Evolutionary conservation across 2,329 filamentous ascomycete genomes (phyloP).

Genomic region (Torrubiella hemipterigena): DNA sequence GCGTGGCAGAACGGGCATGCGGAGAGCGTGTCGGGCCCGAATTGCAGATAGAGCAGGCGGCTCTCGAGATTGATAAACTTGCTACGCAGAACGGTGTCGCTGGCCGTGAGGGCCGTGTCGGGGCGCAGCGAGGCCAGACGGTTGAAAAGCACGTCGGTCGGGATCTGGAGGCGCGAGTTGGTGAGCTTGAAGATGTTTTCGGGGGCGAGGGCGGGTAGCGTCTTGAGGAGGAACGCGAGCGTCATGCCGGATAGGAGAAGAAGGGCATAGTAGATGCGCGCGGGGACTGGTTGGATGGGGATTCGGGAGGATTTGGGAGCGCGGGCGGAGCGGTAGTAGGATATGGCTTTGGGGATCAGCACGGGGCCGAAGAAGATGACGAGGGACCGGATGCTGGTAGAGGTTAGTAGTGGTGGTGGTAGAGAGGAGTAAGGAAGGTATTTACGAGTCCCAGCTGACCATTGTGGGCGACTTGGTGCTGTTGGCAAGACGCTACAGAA

Average conservation of each 20-base stretch:
- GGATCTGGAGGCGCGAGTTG: constrained; percentile 70
- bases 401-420: constrained; percentile 4
- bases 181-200: constrained; percentile 75
- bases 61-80: constrained; percentile 62
- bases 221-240: constrained; percentile 38
- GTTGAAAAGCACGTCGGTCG: constrained; percentile 73
- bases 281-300: constrained; percentile 43
- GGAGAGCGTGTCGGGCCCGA: constrained; percentile 61
- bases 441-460: constrained; percentile 11
- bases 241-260: constrained; percentile 42
- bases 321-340: constrained; percentile 48
- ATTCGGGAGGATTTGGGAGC: constrained; percentile 29
- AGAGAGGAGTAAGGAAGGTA: background rate
- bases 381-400: constrained; percentile 38
- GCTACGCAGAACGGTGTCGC: constrained; percentile 53
- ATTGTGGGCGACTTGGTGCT: no score
- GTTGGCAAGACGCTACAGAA: no score
- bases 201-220: constrained; percentile 55
- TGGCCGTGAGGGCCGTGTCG: constrained; percentile 30
- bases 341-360: constrained; percentile 53
- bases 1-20: constrained; percentile 72
- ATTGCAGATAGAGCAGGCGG: constrained; percentile 71
- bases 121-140: constrained; percentile 52
- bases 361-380: constrained; percentile 57
- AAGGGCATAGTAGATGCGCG: constrained; percentile 42